Base-by-base conservation (phyloP, 1,284 basidiomycete genomes). In the Cutaneotrichosporon sp. region DNA sequence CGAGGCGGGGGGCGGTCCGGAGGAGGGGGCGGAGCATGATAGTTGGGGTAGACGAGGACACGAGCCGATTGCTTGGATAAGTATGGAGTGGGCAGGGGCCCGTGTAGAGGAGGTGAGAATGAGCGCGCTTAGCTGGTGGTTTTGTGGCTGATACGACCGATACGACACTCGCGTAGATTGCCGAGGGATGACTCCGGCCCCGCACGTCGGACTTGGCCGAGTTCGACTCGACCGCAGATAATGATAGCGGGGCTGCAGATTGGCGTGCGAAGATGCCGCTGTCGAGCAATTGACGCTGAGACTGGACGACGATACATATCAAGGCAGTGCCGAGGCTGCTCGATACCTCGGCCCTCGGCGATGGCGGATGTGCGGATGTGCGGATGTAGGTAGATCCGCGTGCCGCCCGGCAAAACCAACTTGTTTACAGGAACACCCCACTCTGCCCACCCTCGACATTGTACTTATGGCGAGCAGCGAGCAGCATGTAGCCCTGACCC, bases 11-110 rank as follows among this genome's bases (percentile, higher is more conserved):
- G 4, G 47, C 18, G 20, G 43, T 22, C 13, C 51, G 34, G 11
- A 33, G 29, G n/a, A 34, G 24, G 11, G 42, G 43, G 43, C 43
- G 54, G 4, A 56, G 45, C 54, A 56, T 56, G 45, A 31, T 47
- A 33, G 54, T 45, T 25, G 24, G 43, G 1, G n/a, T 18, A n/a
- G n/a, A n/a, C 29, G 20, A 20, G 31, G 13, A n/a, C n/a, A n/a
- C n/a, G n/a, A n/a, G 11, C 18, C 38, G 6, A 46, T 5, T 22
- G 22, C 34, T 43, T 25, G 20, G 20, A 36, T 36, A 29, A 46
- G 22, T 46, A 25, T 27, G 22, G 22, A 5, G 45, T 46, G 45
- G 45, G 45, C 45, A 24, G n/a, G n/a, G n/a, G n/a, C n/a, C n/a
- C n/a, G n/a, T n/a, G n/a, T n/a, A n/a, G n/a, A n/a, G n/a, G n/a